A percentile compares a stretch with the other conserved stretches of the same genome.
These are phyloP conservation scores for Ascoidea asiatica DNA, from an alignment of 805 yeast genomes.

Conservation along the genomic window DNA sequence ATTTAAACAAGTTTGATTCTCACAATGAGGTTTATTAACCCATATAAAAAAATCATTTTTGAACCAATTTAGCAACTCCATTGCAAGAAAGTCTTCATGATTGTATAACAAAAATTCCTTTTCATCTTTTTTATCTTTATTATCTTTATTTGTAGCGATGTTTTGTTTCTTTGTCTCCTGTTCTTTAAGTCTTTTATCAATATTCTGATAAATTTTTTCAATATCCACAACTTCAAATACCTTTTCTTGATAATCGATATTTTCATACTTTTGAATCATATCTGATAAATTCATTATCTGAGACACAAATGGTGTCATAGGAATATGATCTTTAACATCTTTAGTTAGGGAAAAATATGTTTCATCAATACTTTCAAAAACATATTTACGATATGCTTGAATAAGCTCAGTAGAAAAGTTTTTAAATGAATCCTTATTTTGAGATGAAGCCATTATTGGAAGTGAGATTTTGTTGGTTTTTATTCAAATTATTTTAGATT, in stretches of 20 bases:
- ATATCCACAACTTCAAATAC: conserved; percentile 57
- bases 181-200: conserved; percentile 33
- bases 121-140: conserved; percentile 1
- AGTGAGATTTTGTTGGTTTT: no score
- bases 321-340: no score
- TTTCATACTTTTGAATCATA: conserved; percentile 23
- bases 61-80: conserved; percentile 52
- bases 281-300: no score
- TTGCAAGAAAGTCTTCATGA: conserved; percentile 44
- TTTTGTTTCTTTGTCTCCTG: conserved; percentile 14
- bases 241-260: conserved; percentile 29
- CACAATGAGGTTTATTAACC: conserved; percentile 63
- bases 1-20: conserved; percentile 26
- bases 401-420: no score
- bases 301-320: no score
- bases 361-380: no score
- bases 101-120: background rate
- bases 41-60: conserved; percentile 71
- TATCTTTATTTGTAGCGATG: conserved; percentile 5
- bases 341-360: no score
- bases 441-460: no score
- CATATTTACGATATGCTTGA: no score
- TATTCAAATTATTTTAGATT: no score
- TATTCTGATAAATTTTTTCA: conserved; percentile 41
- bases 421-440: no score